Conservation (phyloP, 306 rosid genomes). For the Chamaecrista fasciculata region DNA sequence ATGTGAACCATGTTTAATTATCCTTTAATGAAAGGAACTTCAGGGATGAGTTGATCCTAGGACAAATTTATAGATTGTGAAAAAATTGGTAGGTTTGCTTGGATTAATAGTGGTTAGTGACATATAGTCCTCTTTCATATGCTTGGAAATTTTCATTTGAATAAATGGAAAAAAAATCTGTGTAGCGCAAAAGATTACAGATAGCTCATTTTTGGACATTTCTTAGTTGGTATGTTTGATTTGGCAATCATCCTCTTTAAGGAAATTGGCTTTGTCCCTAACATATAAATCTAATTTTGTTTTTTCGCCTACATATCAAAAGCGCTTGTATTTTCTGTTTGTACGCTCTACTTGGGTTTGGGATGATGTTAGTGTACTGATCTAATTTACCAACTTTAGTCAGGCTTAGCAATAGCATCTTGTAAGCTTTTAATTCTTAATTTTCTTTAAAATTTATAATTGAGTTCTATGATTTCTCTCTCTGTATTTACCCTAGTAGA, state of each 20-base stretch:
- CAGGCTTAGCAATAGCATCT: conserved; percentile 12
- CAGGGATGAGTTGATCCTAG: not conserved
- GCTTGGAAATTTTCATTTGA: not conserved
- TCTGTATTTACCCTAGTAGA: conserved; percentile 5
- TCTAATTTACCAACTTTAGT: not conserved
- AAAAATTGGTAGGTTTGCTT: not conserved
- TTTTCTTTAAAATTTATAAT: too few relatives aligned
- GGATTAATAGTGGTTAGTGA: not conserved
- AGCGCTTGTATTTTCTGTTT: not conserved
- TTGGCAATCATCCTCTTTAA: not conserved
- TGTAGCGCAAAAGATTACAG: not conserved
- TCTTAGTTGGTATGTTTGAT: not conserved
- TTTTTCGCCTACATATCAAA: not conserved
- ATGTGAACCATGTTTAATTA: not conserved
- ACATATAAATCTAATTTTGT: not conserved
- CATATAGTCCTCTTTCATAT: not conserved
- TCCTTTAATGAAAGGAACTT: not conserved
- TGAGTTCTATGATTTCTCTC: conserved; percentile 27
- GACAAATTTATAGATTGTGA: not conserved
- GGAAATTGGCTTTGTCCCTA: not conserved
- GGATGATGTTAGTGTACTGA: not conserved
- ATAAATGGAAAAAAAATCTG: not conserved
- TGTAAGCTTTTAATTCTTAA: not conserved
- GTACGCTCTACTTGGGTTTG: too few relatives aligned
- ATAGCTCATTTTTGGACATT: not conserved